Percentiles rank a stretch among this genome's conserved stretches.
Conservation (phyloP, 1,284 basidiomycete genomes). For the Apiotrichum laibachii region DNA sequence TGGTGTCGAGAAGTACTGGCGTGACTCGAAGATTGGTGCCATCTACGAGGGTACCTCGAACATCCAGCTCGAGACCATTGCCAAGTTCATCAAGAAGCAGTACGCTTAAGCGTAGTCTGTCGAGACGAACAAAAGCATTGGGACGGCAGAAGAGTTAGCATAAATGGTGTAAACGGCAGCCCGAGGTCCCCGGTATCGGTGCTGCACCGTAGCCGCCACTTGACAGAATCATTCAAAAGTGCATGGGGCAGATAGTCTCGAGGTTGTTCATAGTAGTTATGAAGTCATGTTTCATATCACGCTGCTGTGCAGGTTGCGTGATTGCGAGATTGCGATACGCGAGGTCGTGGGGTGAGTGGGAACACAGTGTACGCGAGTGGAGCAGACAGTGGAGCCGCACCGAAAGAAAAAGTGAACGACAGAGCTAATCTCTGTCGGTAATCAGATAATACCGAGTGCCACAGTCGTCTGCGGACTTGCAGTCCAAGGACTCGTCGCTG, state of each 20-base stretch:
- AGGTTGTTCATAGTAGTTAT: slow-evolving; percentile 9
- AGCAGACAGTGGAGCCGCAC: background rate
- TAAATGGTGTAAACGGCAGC: no score
- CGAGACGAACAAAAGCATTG: background rate
- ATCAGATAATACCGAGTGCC: no score
- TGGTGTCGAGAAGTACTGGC: slow-evolving; percentile 90
- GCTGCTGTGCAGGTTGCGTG: background rate
- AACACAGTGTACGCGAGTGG: background rate
- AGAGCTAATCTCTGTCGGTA: no score
- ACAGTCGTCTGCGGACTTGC: no score
- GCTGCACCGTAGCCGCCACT: no score
- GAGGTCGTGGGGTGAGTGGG: background rate
- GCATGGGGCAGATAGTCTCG: slow-evolving; percentile 4
- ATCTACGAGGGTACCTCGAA: slow-evolving; percentile 96
- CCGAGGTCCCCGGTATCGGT: no score
- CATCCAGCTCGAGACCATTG: slow-evolving; percentile 95
- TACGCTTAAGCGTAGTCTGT: slow-evolving; percentile 19
- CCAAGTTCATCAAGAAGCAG: slow-evolving; percentile 66
- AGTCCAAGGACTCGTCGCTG: no score
- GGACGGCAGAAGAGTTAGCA: background rate
- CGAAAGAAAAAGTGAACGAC: no score
- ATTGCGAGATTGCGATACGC: background rate
- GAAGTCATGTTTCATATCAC: slow-evolving; percentile 8
- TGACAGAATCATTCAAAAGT: slow-evolving; percentile 2
- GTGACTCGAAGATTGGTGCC: slow-evolving; percentile 92